Conservation (phyloP, 305 asterid species). For the Petunia hybrid region DNA sequence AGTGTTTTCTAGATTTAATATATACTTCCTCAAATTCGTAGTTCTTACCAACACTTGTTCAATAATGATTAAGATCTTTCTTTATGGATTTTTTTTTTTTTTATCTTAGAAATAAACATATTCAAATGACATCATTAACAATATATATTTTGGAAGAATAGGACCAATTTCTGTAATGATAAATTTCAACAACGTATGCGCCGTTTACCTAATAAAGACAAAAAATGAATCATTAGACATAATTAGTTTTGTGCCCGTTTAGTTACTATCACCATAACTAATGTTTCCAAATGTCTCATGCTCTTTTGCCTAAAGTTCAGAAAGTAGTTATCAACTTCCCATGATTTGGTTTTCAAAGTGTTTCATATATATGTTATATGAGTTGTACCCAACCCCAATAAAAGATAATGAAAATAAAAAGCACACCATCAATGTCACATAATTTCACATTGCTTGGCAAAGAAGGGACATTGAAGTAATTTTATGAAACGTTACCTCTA, state of each 20-base stretch:
- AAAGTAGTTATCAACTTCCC: constrained; percentile 28
- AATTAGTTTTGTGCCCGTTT: constrained; percentile 30
- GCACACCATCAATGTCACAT: neutral
- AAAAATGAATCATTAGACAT: constrained; percentile 39
- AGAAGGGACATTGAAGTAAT: constrained; percentile 6
- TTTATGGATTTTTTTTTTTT: neutral
- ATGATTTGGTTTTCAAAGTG: constrained; percentile 32
- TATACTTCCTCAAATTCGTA: too few species aligned
- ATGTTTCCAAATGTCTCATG: constrained; percentile 24
- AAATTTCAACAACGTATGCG: constrained; percentile 27
- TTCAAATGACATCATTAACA: neutral
- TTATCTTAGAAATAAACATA: neutral
- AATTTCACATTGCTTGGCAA: neutral
- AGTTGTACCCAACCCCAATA: neutral
- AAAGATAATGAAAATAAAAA: neutral
- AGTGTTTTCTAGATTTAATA: too few species aligned
- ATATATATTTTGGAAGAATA: neutral
- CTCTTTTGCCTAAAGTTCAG: constrained; percentile 28
- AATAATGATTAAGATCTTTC: neutral
- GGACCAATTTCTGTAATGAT: constrained; percentile 33
- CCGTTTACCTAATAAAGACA: constrained; percentile 46
- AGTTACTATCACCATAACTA: constrained; percentile 34
- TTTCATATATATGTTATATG: neutral
- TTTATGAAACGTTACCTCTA: neutral
- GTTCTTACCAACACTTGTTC: neutral